A percentile compares a stretch with the other conserved stretches of the same genome.
These are phyloP conservation scores for Fusarium armeniacum DNA, from an alignment of 2,329 filamentous ascomycete species.

Conservation along the genomic window DNA sequence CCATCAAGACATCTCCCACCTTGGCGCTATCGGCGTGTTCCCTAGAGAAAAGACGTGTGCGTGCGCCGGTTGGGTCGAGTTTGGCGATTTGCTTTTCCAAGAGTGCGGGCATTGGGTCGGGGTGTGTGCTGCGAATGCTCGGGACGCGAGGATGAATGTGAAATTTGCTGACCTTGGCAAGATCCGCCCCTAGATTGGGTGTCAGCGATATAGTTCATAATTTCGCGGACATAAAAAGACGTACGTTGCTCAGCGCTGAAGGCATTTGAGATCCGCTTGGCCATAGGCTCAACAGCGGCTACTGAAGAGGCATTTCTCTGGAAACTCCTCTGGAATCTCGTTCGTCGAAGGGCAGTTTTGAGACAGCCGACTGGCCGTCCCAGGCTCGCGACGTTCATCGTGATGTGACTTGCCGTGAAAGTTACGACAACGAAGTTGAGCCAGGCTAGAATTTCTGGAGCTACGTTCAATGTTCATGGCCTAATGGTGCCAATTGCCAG, in stretches of 20 bases:
- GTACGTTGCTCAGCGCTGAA: constrained; percentile 56
- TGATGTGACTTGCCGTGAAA: constrained; percentile 47
- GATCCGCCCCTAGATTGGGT: constrained; percentile 52
- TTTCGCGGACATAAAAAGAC: constrained; percentile 23
- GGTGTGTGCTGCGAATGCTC: constrained; percentile 68
- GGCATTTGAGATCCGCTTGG: constrained; percentile 40
- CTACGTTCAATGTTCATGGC: constrained; percentile 35
- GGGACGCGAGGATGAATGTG: constrained; percentile 69
- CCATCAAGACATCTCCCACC: constrained; percentile 91
- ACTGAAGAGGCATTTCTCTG: constrained; percentile 65
- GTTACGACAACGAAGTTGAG: constrained; percentile 40
- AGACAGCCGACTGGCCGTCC: constrained; percentile 79
- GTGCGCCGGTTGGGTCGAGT: constrained; percentile 88
- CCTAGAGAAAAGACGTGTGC: constrained; percentile 83
- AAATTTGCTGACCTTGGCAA: constrained; percentile 58
- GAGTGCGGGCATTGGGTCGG: constrained; percentile 77
- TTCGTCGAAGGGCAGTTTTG: constrained; percentile 73
- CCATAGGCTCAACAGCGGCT: constrained; percentile 37
- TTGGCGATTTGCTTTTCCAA: constrained; percentile 76
- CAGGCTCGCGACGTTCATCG: constrained; percentile 72
- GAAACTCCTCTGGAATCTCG: constrained; percentile 63
- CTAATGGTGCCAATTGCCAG: constrained; percentile 34
- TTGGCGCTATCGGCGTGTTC: constrained; percentile 83
- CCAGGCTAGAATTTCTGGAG: constrained; percentile 49
- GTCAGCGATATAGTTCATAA: constrained; percentile 31